These are phyloP conservation scores for Fusarium sp. DNA, from an alignment of 2,329 filamentous ascomycete species.

Conservation along the genomic window DNA sequence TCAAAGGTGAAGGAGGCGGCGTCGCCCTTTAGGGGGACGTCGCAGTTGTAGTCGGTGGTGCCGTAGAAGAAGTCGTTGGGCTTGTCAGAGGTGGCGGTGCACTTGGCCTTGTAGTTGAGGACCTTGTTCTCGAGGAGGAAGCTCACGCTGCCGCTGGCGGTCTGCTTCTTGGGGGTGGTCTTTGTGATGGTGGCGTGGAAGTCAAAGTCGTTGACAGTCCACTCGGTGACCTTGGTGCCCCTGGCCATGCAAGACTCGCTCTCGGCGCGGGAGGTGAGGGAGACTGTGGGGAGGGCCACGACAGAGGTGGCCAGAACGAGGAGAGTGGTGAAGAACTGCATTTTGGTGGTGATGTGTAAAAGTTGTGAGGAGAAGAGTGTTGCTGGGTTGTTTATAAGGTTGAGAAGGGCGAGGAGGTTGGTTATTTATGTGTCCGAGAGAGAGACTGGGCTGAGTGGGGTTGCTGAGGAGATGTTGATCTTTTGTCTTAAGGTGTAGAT, in stretches of 20 bases:
- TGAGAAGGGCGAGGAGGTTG: conserved; percentile 16
- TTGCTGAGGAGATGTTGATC: conserved; percentile 27
- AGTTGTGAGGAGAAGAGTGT: neutral
- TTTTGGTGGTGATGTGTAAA: conserved; percentile 16
- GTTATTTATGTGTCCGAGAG: conserved; percentile 12
- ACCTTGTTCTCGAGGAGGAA: conserved; percentile 64
- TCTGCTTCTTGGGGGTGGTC: conserved; percentile 62
- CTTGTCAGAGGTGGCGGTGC: conserved; percentile 55
- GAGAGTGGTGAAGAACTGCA: conserved; percentile 44
- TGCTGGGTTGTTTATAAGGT: conserved; percentile 2
- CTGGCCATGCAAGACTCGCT: conserved; percentile 40
- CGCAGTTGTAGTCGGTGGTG: conserved; percentile 58
- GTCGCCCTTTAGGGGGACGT: conserved; percentile 42
- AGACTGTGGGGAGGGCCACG: conserved; percentile 41
- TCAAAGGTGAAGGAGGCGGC: conserved; percentile 58
- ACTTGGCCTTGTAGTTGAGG: conserved; percentile 53
- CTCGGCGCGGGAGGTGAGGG: conserved; percentile 21
- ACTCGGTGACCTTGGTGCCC: conserved; percentile 45
- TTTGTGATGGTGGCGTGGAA: conserved; percentile 62
- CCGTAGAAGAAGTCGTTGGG: conserved; percentile 64
- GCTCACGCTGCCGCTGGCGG: conserved; percentile 57
- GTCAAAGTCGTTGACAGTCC: conserved; percentile 59
- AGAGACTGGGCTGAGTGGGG: conserved; percentile 13
- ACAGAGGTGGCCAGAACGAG: conserved; percentile 44
- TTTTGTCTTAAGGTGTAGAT: conserved; percentile 30